Evolutionary conservation across 148 eudicot species (phyloP), one percentile per base, ranked within the genome.

Genomic region (Camellia granthamiana): DNA sequence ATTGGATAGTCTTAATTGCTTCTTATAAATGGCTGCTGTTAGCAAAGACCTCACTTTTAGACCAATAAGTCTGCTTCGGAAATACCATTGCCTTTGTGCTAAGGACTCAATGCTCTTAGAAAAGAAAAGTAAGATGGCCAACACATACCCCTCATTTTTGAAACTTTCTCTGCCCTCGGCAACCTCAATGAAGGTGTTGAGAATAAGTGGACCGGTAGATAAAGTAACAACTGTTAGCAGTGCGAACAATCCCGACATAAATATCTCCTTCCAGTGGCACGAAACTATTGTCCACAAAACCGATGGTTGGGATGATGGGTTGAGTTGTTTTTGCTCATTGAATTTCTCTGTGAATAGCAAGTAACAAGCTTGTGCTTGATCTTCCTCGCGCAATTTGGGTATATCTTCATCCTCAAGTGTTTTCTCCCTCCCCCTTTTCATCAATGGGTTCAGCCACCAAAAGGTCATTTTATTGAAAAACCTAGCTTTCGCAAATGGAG

Each of bases 391-490:
- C 68, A 94, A 66, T 69, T 79, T 80, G 19, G 98, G 98, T 69
- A 94, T 83, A 75, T 94, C 94, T 65, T 88, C 87, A 62, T 89
- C 93, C 67, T 83, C 88, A 5, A 95, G 89, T 68, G 91, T 88
- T 81, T 88, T 90, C 77, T 85, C 83, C 71, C 83, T 89, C 14
- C 98, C 97, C 75, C 47, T 77, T 86, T 83, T 93, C 97, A 95
- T 90, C 85, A 95, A 81, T 46, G 94, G 83, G 58, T 93, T 86
- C 81, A 95, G 66, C 98, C 98, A 95, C 97, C 93, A 91, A 81
- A 95, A 95, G 8, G 98, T 87, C 86, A 89, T 79, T 81, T 81
- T 86, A 88, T 88, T 93, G 21, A 90, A 73, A 63, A 87, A 80
- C 54, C 94, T 88, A 10, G 98, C 90, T 75, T 78, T 83, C 23